Evolutionary conservation across 1,139 yeast species (phyloP).

Genomic region (Suhomyces maxii): DNA sequence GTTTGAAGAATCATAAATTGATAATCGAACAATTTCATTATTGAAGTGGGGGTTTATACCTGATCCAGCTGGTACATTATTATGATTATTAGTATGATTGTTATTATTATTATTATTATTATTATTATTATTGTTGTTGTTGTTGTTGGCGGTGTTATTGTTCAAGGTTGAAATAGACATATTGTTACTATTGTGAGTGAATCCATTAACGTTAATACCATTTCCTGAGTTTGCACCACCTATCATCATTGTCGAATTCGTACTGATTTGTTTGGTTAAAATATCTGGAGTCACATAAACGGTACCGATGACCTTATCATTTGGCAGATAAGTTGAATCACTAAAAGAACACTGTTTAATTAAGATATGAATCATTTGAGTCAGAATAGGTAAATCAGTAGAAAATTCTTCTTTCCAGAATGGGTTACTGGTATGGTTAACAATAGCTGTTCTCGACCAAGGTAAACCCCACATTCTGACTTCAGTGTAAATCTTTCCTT

Average conservation of each 20-base stretch:
- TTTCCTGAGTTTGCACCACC: conserved; percentile 31
- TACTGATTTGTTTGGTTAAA: conserved; percentile 37
- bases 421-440: conserved; percentile 49
- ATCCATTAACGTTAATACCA: conserved; percentile 24
- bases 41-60: conserved; percentile 7
- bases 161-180: conserved; percentile 11
- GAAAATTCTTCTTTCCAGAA: conserved; percentile 74
- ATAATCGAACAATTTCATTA: conserved; percentile 42
- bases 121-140: too few relatives aligned
- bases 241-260: conserved; percentile 37
- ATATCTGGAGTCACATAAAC: conserved; percentile 58
- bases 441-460: conserved; percentile 70
- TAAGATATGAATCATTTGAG: conserved; percentile 53
- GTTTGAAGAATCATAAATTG: conserved; percentile 44
- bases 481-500: conserved; percentile 56
- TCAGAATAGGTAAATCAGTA: conserved; percentile 56
- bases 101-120: conserved; percentile 8
- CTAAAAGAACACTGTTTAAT: conserved; percentile 40
- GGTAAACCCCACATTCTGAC: conserved; percentile 65
- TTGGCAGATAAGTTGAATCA: conserved; percentile 23
- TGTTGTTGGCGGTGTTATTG: conserved; percentile 6
- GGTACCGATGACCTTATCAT: conserved; percentile 51
- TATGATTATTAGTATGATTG: conserved; percentile 11
- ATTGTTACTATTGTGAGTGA: conserved; percentile 12
- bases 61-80: conserved; percentile 1